Base-by-base conservation (phyloP, 805 yeast species). In the Saccharomycopsis sp. region DNA sequence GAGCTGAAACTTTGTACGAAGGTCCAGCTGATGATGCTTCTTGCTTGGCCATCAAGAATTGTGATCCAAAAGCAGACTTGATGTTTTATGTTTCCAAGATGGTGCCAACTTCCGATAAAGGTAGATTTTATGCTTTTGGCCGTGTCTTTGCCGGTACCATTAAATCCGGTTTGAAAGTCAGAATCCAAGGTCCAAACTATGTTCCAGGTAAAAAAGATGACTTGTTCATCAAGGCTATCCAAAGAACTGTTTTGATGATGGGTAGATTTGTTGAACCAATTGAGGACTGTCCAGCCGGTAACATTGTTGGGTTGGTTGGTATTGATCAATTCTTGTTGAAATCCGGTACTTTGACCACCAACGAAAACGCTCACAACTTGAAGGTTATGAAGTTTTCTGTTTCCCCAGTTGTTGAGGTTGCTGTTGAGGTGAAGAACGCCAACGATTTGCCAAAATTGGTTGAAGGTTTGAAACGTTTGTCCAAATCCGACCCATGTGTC, bases 71-170 rank as follows among this genome's bases (percentile, higher is more conserved):
- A 63, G 95, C 94, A 60, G 97, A 89, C 66, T 82, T 89, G 65
- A 89, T 89, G 98, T 79, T 89, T 65, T 89, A 89, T 87, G 92
- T 89, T 64, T 92, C 97, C 73, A 89, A 89, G 95, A 89, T 89
- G 98, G 97, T 89, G 58, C 98, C 98, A 72, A 89, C 98, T 67
- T 89, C 97, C 59, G 98, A 89, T 73, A 92, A 89, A 79, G 98
- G 98, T 80, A 87, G 98, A 77, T 89, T 89, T 95, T 89, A 87
- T 82, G 98, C 98, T 65, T 92, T 89, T 76, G 98, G 98, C 73
- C 92, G 98, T 80, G 97, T 89, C 67, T 89, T 89, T 77, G 84
- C 97, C 59, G 98, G 98, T 87, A 89, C 97, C 63, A 96, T 92
- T 63, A 84, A 73, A 69, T 85, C 96, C 61, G 98, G 98, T 73